These are phyloP conservation scores for Cytospora schulzeri DNA, from an alignment of 2,329 filamentous ascomycete species.

Conservation along the genomic window DNA sequence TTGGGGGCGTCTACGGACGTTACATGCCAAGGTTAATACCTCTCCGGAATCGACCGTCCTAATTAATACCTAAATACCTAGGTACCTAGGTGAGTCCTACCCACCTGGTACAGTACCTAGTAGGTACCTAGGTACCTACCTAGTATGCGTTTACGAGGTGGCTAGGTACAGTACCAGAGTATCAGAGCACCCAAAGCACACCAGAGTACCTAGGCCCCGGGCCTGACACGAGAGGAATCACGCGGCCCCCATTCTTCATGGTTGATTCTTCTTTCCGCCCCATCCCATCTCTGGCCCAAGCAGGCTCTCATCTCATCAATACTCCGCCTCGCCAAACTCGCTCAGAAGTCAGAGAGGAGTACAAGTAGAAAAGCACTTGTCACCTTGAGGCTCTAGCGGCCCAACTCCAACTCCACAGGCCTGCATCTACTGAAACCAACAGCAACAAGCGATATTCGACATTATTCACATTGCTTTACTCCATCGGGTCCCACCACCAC, in stretches of 20 bases:
- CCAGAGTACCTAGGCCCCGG: neutral
- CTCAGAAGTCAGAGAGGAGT: no score
- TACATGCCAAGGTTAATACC: no score
- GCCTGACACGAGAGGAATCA: constrained; percentile 15
- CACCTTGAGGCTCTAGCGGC: constrained; percentile 11
- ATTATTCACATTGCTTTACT: constrained; percentile 13
- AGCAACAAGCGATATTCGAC: constrained; percentile 19
- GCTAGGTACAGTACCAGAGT: no score
- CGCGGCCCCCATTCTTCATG: constrained; percentile 5
- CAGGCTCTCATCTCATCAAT: neutral
- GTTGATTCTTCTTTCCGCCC: neutral
- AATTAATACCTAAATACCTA: no score
- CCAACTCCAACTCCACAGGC: constrained; percentile 3
- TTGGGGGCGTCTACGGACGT: neutral
- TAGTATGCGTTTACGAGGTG: no score
- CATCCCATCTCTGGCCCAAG: neutral
- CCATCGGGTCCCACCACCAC: neutral
- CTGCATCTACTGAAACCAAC: constrained; percentile 21
- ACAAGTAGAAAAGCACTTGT: constrained; percentile 3
- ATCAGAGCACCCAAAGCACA: no score
- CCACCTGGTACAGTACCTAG: neutral
- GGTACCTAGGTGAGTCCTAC: no score
- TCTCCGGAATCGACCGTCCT: no score
- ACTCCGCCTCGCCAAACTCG: neutral
- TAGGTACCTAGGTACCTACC: no score